phyloP scores from a whole-genome alignment of 306 rosid genomes.

The Begonia peltatifolia region DNA sequence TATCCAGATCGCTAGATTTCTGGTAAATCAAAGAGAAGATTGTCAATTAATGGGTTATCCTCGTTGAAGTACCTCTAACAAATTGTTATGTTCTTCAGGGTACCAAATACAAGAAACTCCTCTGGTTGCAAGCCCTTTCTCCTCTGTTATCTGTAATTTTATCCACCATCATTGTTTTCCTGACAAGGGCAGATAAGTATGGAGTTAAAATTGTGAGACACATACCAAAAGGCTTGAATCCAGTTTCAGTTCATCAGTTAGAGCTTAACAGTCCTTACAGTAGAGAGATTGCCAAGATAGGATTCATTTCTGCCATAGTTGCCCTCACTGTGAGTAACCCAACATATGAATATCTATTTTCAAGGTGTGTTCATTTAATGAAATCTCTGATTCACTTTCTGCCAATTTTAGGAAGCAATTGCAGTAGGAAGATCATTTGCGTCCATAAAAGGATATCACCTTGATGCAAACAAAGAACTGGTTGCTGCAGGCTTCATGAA shows the following conservation, averaged over 20 bases:
- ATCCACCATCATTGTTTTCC: conserved; percentile 51
- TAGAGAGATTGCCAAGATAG: conserved; percentile 41
- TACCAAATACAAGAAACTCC: conserved; percentile 44
- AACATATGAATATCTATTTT: neutral
- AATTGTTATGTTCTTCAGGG: conserved; percentile 32
- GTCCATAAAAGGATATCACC: conserved; percentile 55
- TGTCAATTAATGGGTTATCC: too few species aligned
- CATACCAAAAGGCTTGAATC: conserved; percentile 63
- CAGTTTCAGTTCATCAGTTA: conserved; percentile 48
- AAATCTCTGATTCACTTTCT: neutral
- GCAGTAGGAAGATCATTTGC: conserved; percentile 89
- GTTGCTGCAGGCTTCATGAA: conserved; percentile 65
- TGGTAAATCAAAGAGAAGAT: conserved; percentile 30
- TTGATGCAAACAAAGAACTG: conserved; percentile 88
- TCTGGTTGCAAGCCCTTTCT: conserved; percentile 73
- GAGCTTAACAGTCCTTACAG: conserved; percentile 28
- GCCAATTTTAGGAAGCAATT: conserved; percentile 48
- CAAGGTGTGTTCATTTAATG: neutral
- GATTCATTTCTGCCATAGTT: conserved; percentile 47
- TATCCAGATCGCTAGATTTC: conserved; percentile 38
- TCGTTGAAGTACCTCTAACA: too few species aligned
- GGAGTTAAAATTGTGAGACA: conserved; percentile 74
- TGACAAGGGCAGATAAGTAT: conserved; percentile 42
- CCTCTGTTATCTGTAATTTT: conserved; percentile 53
- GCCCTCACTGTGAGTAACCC: conserved; percentile 49